Base-by-base conservation (phyloP, 1,284 basidiomycete species). In the Moesziomyces sp. region DNA sequence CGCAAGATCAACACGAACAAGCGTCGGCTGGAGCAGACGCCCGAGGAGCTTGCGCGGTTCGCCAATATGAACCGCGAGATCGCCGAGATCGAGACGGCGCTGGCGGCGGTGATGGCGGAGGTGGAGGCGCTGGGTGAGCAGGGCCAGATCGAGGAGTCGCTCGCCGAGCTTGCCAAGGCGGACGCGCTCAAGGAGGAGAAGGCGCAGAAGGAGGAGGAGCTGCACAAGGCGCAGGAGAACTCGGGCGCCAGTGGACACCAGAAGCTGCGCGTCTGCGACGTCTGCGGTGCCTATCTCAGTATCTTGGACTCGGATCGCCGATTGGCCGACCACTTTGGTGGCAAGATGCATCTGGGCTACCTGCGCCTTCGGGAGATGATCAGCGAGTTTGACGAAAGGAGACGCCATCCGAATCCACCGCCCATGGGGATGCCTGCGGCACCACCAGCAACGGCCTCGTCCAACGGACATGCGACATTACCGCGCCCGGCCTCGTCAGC, bases 331-430 rank as follows among this genome's bases (percentile, higher is more conserved):
- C 97, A 99, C 86, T 99, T 99, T 86, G 97, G 97, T 86, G 97
- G 97, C 79, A 99, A 99, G 94, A 97, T 99, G 94, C 97, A 99
- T 87, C 86, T 99, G 80, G 97, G 97, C 11, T 99, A 99, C 86
- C 93, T 97, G 84, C 94, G 98, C 86, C 87, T 99, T 72, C 91
- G 97, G 58, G 94, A 96, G 86, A 92, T 97, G 88, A 89, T 99
- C 66, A 85, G 87, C 54, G 92, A 93, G 83, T 96, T 83, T 52
- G 77, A 83, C 28, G 66, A 62, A 40, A 57, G 70, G 46, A 61
- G 74, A 28, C 53, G 70, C 21, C 58, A 73, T 19, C 58, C 64
- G 14, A 71, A 64, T 33, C 54, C 68, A 19, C 57, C 63, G 19
- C 66, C 72, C 26, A 67, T 73, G 74, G 65, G 60, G 2, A 46